Conservation (phyloP, 2,329 filamentous ascomycete species). For the Pseudohalonectria lignicola region DNA sequence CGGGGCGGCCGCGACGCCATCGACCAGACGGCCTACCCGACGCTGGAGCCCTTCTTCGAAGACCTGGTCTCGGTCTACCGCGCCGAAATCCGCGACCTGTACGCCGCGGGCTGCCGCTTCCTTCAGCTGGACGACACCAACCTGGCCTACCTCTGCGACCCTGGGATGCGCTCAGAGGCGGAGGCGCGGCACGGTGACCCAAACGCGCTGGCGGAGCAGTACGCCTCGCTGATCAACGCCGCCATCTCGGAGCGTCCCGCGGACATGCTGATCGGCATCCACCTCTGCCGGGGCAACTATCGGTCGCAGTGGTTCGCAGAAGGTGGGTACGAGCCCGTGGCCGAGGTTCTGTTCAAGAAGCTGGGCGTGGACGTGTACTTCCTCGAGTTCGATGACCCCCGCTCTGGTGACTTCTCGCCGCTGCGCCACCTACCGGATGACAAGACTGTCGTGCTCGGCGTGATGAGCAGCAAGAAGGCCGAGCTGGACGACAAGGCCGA, state of each 20-base stretch:
- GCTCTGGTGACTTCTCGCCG: slow-evolving; percentile 42
- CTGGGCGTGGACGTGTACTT: slow-evolving; percentile 48
- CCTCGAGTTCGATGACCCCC: slow-evolving; percentile 47
- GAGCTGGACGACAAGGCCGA: slow-evolving; percentile 37
- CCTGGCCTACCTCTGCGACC: slow-evolving; percentile 47
- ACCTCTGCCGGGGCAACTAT: slow-evolving; percentile 47
- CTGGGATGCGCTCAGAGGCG: slow-evolving; percentile 40
- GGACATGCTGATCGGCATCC: slow-evolving; percentile 45
- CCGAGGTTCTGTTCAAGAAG: slow-evolving; percentile 44
- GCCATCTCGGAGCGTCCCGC: slow-evolving; percentile 37
- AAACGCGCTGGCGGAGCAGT: slow-evolving; percentile 34
- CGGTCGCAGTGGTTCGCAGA: slow-evolving; percentile 45
- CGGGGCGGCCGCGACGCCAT: slow-evolving; percentile 41
- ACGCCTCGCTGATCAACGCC: slow-evolving; percentile 42
- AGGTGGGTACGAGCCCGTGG: slow-evolving; percentile 46
- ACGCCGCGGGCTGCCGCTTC: slow-evolving; percentile 42
- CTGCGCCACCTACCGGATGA: slow-evolving; percentile 39
- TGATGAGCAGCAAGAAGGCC: slow-evolving; percentile 51
- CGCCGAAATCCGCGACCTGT: slow-evolving; percentile 35
- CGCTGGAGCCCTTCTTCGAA: slow-evolving; percentile 42
- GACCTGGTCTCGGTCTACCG: slow-evolving; percentile 44
- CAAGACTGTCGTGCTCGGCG: slow-evolving; percentile 46
- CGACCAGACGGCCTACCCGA: slow-evolving; percentile 38
- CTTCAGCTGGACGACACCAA: slow-evolving; percentile 50
- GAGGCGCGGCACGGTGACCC: slow-evolving; percentile 38